Evolutionary conservation across 768 basidiomycete genomes (phyloP), one percentile per base, ranked within the genome.

Genomic region (Leucosporidium creatinivorum): DNA sequence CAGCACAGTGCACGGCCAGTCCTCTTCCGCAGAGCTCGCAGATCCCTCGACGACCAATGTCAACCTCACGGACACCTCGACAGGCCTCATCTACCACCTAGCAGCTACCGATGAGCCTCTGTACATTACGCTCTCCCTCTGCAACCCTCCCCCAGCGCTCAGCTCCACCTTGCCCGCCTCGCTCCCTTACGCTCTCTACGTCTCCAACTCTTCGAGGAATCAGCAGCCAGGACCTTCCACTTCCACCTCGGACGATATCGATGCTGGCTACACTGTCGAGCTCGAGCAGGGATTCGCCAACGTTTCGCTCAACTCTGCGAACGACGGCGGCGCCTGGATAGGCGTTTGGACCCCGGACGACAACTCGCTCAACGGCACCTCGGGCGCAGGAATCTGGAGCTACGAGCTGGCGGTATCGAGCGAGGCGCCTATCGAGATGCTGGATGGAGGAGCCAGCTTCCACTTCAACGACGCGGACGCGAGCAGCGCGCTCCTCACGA

Each of bases 371-470:
- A 9, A 10, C 1, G 39, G 33, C 13, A 47, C 30, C 0, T 15
- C 30, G 1, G 63, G 30, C 10, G 25, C 7, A 0, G 68, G 63
- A 25, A 44, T 21, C 2, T 73, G 72, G 72, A 48, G 17, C 12
- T 75, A 71, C 52, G 65, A 72, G 61, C 65, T 75, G 15, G 68
- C 66, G 9, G 58, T 73, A 21, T 66, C 59, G 50, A 48, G 49
- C 5, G 65, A 33, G 5, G 36, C 30, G 39, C 68, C 68, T 5
- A 28, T 66, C 51, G 65, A 65, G 18, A 21, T 60, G 5, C n/a
- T 51, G 19, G 60, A 66, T 17, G 61, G 50, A 21, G 30, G n/a
- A 1, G 68, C 67, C 6, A 48, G 73, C 23, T 61, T 68, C 49
- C 17, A 60, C 19, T 63, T 68, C 55, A 69, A 68, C 13, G 75